Conservation (phyloP, 768 basidiomycete species). For the Dentipellis fragilis region DNA sequence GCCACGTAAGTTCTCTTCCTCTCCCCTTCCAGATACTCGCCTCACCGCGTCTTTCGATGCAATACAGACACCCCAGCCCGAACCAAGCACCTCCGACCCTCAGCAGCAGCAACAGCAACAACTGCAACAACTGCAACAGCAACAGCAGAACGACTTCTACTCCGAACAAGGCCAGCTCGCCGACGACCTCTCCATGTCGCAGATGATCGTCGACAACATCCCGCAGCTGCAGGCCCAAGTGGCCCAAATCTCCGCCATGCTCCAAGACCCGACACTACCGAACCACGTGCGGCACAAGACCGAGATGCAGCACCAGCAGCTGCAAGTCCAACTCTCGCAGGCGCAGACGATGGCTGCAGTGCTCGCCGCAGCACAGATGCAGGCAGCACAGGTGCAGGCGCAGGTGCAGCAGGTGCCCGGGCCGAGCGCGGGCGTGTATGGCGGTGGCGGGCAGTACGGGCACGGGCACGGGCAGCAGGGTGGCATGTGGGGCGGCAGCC, state of each 20-base stretch:
- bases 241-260: constrained; percentile 65
- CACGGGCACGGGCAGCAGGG: constrained; percentile 1
- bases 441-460: constrained; percentile 6
- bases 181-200: constrained; percentile 54
- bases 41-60: neutral
- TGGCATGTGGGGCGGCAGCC: constrained; percentile 19
- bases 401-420: neutral
- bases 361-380: constrained; percentile 28
- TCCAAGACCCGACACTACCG: constrained; percentile 71
- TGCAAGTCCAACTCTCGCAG: constrained; percentile 71
- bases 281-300: constrained; percentile 66
- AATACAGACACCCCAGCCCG: constrained; percentile 7
- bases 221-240: constrained; percentile 82
- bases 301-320: constrained; percentile 74
- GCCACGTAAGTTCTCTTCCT: constrained; percentile 4
- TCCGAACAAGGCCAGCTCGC: constrained; percentile 56
- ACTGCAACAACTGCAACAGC: neutral
- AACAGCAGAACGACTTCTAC: constrained; percentile 48
- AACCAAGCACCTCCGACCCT: neutral
- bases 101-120: neutral
- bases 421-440: neutral
- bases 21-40: neutral
- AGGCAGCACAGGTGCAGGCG: neutral
- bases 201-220: constrained; percentile 64
- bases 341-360: constrained; percentile 65